Percentiles rank a stretch among this genome's conserved stretches.
Evolutionary conservation across 805 yeast species (phyloP).

Genomic region (Wickerhamiella australiensis): DNA sequence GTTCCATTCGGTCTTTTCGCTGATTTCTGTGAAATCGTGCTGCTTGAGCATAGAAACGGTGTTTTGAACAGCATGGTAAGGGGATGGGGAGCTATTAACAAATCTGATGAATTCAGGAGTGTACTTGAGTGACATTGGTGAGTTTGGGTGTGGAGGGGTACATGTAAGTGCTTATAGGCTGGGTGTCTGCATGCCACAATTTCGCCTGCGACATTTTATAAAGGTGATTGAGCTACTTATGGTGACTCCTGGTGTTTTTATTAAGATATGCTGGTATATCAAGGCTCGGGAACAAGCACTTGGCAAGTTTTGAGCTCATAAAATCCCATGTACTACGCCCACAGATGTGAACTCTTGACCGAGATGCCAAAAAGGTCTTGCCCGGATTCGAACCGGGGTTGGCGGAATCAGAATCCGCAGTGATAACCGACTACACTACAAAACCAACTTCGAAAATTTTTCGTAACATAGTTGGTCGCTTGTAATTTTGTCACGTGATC

Average conservation of each 20-base stretch:
- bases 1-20: slow-evolving; percentile 61
- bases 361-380: slow-evolving; percentile 15
- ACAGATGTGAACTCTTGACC: no score
- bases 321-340: no score
- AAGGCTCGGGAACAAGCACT: no score
- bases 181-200: slow-evolving; percentile 7
- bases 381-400: slow-evolving; percentile 19
- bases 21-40: slow-evolving; percentile 62
- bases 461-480: no score
- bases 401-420: slow-evolving; percentile 23
- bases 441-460: slow-evolving; percentile 20
- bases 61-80: slow-evolving; percentile 78
- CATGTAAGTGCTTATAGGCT: no score
- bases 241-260: no score
- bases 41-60: slow-evolving; percentile 41
- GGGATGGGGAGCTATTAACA: slow-evolving; percentile 80
- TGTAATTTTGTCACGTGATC: no score
- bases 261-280: no score
- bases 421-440: slow-evolving; percentile 30
- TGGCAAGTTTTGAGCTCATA: no score
- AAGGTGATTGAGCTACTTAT: no score
- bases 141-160: no score
- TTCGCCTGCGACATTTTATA: no score
- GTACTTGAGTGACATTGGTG: slow-evolving; percentile 7
- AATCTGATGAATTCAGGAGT: slow-evolving; percentile 51